Base-by-base conservation (phyloP, 805 yeast genomes). In the Hanseniaspora pseudoguilliermondii region DNA sequence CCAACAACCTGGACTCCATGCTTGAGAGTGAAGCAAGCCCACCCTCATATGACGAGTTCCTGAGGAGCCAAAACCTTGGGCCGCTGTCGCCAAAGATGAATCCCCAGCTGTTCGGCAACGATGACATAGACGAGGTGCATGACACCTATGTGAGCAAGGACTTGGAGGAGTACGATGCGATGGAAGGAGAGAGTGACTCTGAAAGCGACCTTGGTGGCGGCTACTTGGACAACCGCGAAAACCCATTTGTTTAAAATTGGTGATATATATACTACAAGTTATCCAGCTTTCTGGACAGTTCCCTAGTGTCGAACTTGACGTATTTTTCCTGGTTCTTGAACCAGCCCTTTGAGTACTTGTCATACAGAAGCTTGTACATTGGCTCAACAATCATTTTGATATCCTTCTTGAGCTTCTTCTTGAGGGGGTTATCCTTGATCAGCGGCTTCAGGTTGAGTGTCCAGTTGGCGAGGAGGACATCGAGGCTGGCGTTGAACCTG, bases 401-500 rank as follows among this genome's bases (percentile, higher is more conserved):
- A 63, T 91, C 97, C 55, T 79, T 78, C 16, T 80, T 75, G 61
- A 93, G 70, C 55, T 75, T 78, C 57, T 77, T 75, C 59, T 81
- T 81, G 66, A 91, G 73, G 42, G 75, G 76, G 5, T 79, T 75
- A 64, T 88, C 95, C 9, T 82, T 78, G 47, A 88, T 78, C 65
- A 80, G 83, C 49, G 75, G 74, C 62, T 80, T 82, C 35, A 55
- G 20, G 32, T 49, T 49, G 10, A 49, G 13, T 3, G 32, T 41
- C 64, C 85, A 86, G 57, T 77, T 80, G 34, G 75, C 75, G 25
- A 84, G 77, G 36, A 90, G 78, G 36, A 80, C 86, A 54, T 93
- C 97, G 65, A 93, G 86, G 46, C 83, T 83, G 32, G 79, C 79
- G 66, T 90, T 91, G 71, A 91, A 93, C 58, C 77, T 82, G 60